These are phyloP conservation scores for Mycothermus thermophilus DNA, from an alignment of 495 filamentous ascomycete genomes.

Conservation along the genomic window DNA sequence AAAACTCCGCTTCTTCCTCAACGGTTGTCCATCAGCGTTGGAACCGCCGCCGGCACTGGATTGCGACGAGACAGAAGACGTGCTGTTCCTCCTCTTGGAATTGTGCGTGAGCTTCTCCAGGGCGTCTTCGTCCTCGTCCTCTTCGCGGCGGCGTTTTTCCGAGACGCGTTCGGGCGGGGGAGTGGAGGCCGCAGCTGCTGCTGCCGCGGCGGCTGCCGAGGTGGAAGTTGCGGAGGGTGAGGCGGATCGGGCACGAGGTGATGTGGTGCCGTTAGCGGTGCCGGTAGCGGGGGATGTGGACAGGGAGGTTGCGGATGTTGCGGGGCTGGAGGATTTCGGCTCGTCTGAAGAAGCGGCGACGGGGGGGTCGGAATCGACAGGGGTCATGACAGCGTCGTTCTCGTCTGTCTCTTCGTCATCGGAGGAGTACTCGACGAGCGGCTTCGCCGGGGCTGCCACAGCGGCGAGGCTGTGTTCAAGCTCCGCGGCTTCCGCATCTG, in stretches of 20 bases:
- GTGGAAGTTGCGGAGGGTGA: constrained; percentile 12
- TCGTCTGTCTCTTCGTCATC: constrained; percentile 58
- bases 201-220: not conserved
- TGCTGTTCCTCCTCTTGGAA: constrained; percentile 48
- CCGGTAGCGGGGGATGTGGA: not conserved
- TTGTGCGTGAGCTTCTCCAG: constrained; percentile 55
- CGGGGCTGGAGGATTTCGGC: constrained; percentile 6
- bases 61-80: constrained; percentile 9
- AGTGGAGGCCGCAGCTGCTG: constrained; percentile 16
- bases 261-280: not conserved
- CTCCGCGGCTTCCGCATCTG: constrained; percentile 2
- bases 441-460: constrained; percentile 35
- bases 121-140: constrained; percentile 78
- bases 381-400: constrained; percentile 32
- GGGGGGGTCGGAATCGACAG: constrained; percentile 7
- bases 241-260: constrained; percentile 10
- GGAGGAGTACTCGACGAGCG: constrained; percentile 81
- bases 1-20: constrained; percentile 16
- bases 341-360: constrained; percentile 7
- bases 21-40: not conserved
- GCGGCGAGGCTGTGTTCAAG: not conserved
- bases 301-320: constrained; percentile 4
- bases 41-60: not conserved
- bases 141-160: constrained; percentile 82
- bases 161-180: constrained; percentile 64